phyloP scores from a whole-genome alignment of 2,329 filamentous ascomycete species.

The Claviceps humidiphila region DNA sequence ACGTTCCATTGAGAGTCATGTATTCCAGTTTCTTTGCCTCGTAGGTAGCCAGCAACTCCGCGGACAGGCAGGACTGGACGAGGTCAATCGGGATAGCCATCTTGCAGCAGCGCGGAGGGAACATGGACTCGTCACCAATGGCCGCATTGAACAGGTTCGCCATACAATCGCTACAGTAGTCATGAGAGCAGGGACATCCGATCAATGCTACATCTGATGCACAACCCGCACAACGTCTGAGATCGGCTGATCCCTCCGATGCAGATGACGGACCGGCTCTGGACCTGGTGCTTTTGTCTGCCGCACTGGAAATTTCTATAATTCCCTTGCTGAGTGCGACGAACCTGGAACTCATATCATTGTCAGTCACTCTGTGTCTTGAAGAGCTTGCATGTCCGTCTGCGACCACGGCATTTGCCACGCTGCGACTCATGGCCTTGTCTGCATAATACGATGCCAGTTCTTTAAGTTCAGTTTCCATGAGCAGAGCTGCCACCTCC shows the following conservation, averaged over 20 bases:
- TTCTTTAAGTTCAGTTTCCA: constrained; percentile 7
- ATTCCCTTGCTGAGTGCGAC: too few species aligned
- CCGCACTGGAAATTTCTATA: background rate
- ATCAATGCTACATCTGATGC: background rate
- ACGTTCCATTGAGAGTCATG: constrained; percentile 32
- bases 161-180: constrained; percentile 39
- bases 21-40: constrained; percentile 34
- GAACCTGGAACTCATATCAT: too few species aligned
- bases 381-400: constrained; percentile 1
- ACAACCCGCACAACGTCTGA: constrained; percentile 1
- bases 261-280: too few species aligned
- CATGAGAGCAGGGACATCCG: constrained; percentile 19
- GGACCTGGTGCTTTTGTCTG: too few species aligned
- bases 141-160: constrained; percentile 27
- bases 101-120: constrained; percentile 41
- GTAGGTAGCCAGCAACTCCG: constrained; percentile 22
- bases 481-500: constrained; percentile 6
- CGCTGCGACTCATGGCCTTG: constrained; percentile 9
- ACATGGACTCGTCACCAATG: constrained; percentile 35
- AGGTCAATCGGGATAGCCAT: constrained; percentile 24
- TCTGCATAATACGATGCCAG: constrained; percentile 4
- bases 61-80: constrained; percentile 22
- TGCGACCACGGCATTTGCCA: constrained; percentile 7
- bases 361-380: too few species aligned
- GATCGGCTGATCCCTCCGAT: too few species aligned